phyloP scores from a whole-genome alignment of 2,329 filamentous ascomycete genomes.

The Tolypocladium endophyticum region DNA sequence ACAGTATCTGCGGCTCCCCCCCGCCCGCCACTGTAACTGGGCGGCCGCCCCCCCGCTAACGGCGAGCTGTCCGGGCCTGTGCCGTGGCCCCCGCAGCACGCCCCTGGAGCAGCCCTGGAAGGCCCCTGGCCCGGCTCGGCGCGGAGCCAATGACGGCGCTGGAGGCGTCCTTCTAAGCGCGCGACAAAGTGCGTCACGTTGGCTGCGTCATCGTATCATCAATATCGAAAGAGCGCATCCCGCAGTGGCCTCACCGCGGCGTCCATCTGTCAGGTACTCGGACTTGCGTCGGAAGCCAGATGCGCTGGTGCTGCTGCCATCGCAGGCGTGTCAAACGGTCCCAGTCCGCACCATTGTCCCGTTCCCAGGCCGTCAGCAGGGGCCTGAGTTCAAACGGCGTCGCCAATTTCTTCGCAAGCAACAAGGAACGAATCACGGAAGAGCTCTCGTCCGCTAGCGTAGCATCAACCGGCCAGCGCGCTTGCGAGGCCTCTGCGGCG shows the following conservation, averaged over 20 bases:
- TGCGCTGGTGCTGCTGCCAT: neutral
- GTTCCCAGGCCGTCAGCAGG: neutral
- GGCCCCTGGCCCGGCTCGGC: neutral
- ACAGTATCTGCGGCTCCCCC: neutral
- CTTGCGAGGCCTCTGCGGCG: neutral
- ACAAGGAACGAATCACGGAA: neutral
- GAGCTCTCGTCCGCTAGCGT: neutral
- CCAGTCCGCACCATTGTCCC: neutral
- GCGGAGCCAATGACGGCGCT: neutral
- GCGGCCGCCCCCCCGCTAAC: neutral
- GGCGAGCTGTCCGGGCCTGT: neutral
- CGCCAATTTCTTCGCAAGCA: neutral
- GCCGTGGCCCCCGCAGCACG: neutral
- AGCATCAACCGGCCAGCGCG: neutral
- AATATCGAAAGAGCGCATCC: neutral
- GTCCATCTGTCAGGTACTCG: neutral
- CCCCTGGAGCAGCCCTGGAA: neutral
- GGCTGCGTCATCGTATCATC: neutral
- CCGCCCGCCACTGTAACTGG: neutral
- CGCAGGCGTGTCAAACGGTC: neutral
- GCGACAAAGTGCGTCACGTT: neutral
- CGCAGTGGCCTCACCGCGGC: neutral
- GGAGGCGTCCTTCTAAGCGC: neutral
- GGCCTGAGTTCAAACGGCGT: neutral
- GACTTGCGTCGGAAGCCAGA: neutral